These are phyloP conservation scores for Irpex sp. DNA, from an alignment of 1,284 basidiomycete species.

Conservation along the genomic window DNA sequence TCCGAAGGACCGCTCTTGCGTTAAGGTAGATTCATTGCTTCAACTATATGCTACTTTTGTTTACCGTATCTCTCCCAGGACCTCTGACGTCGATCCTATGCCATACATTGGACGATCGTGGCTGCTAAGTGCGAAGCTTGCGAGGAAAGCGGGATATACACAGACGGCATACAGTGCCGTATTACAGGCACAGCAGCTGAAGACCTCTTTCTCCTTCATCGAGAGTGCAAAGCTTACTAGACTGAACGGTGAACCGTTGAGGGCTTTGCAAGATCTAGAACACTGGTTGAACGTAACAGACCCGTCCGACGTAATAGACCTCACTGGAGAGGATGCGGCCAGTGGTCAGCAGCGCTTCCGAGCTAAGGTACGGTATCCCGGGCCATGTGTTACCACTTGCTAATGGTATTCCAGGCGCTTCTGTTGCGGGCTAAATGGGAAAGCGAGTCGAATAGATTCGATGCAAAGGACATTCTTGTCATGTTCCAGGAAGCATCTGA, in stretches of 20 bases:
- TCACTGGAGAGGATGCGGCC: constrained; percentile 49
- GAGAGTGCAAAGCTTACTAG: constrained; percentile 90
- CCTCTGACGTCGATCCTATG: constrained; percentile 27
- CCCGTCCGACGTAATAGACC: constrained; percentile 46
- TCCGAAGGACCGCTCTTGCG: constrained; percentile 84
- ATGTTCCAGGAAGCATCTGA: constrained; percentile 55
- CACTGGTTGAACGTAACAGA: constrained; percentile 56
- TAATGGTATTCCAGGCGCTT: constrained; percentile 55
- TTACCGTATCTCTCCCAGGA: constrained; percentile 1
- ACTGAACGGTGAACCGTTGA: constrained; percentile 77
- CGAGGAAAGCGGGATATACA: constrained; percentile 91
- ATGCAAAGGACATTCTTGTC: constrained; percentile 60
- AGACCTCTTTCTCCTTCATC: constrained; percentile 81
- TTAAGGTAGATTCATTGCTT: constrained; percentile 49
- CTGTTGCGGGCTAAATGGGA: constrained; percentile 93
- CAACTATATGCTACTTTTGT: constrained; percentile 10
- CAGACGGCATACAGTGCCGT: constrained; percentile 98
- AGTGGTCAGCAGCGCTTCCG: constrained; percentile 26
- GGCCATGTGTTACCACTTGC: neutral
- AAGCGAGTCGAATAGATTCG: constrained; percentile 85
- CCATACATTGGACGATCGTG: constrained; percentile 80
- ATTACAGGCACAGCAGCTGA: constrained; percentile 82
- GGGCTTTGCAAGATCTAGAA: constrained; percentile 88
- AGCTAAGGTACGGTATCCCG: constrained; percentile 58
- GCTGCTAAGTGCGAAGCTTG: constrained; percentile 93